Evolutionary conservation across 768 basidiomycete species (phyloP), one percentile per base, ranked within the genome.

Genomic region (Termitomyces sp.): DNA sequence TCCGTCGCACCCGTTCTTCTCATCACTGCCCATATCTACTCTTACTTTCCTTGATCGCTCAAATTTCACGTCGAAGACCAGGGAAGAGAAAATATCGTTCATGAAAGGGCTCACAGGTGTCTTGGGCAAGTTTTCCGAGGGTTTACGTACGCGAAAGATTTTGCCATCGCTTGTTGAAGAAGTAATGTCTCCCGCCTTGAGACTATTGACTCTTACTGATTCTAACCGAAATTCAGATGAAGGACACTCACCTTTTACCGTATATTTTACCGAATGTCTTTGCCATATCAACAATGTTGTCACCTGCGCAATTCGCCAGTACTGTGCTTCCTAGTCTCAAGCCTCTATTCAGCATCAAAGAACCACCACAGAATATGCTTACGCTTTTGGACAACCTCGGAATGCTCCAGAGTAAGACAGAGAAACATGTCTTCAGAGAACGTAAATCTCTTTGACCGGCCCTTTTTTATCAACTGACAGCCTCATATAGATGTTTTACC

Each of bases 201-300:
- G 2, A 44, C 21, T 57, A 50, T 40, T 28, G 24, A 41, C 22
- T 46, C 11, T 34, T 19, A 52, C 45, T 62, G 19, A 58, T 35
- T 22, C 22, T 34, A 8, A n/a, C 8, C 46, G n/a, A 14, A n/a
- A 12, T 24, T 43, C 48, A 90, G 88, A 93, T 93, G 91, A 96
- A 98, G 77, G 97, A 99, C 65, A 84, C 80, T 4, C 85, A 92
- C 62, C 81, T 99, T 3, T 74, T 99, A 54, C 97, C 97, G 11
- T 95, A 96, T 70, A 90, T 99, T 59, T 76, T 99, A 10, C 97
- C 97, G 7, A 97, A 97, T 69, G 90, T 98, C 14, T 96, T 99
- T 66, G 79, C 82, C 46, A 98, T 99, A 55, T 85, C 93, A 21
- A 82, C 79, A 56, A 77, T 84, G 22, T 73, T 98, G 47, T 83